Evolutionary conservation across 148 eudicot genomes (phyloP).

Genomic region (Vaccinium darrowii): DNA sequence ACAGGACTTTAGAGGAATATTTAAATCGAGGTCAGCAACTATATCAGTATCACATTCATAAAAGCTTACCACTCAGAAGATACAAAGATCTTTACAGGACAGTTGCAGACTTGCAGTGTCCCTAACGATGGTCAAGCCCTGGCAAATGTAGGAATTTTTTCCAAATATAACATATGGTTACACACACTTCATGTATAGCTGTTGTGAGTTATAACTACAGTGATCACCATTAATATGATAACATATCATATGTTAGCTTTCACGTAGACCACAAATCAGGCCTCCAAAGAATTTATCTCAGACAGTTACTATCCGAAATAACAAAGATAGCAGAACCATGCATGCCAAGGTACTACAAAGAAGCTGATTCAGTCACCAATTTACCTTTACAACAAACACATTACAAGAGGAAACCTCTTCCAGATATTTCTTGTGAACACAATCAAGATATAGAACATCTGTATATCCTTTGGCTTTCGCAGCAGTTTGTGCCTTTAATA

Average conservation of each 20-base stretch:
- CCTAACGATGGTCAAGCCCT: background rate
- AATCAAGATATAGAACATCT: constrained; percentile 90
- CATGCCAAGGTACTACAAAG: background rate
- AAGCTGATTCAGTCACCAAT: constrained; percentile 12
- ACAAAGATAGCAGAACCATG: background rate
- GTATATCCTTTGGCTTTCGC: constrained; percentile 92
- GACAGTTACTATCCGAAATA: background rate
- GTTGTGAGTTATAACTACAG: background rate
- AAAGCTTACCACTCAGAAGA: background rate
- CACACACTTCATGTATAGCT: background rate
- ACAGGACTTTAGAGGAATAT: background rate
- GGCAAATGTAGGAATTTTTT: too few species aligned
- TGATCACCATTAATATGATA: background rate
- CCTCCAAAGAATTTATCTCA: background rate
- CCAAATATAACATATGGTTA: background rate
- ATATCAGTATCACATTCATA: background rate
- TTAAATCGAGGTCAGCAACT: background rate
- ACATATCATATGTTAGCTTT: background rate
- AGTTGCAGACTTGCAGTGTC: background rate
- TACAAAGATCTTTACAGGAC: background rate
- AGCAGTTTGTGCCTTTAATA: constrained; percentile 77
- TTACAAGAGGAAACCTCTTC: constrained; percentile 98
- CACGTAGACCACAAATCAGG: background rate
- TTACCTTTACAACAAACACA: constrained; percentile 90
- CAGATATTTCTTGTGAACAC: constrained; percentile 77